phyloP scores from a whole-genome alignment of 2,329 filamentous ascomycete species.

The Cadophora sp. region DNA sequence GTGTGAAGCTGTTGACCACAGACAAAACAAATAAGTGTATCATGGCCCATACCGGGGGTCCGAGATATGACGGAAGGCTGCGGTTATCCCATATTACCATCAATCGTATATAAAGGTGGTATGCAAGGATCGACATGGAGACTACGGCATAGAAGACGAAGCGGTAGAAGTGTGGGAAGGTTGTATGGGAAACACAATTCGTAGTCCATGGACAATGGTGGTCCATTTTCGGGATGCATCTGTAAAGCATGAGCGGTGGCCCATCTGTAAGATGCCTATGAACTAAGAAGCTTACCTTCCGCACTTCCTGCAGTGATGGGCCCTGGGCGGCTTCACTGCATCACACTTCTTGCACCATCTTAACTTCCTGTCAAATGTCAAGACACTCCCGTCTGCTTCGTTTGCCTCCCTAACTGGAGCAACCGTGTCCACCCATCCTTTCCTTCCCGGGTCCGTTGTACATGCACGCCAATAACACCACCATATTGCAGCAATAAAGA shows the following conservation, averaged over 20 bases:
- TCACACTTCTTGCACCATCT: constrained; percentile 81
- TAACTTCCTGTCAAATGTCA: constrained; percentile 36
- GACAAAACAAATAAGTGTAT: constrained; percentile 65
- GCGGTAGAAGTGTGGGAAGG: constrained; percentile 82
- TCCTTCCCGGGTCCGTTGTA: constrained; percentile 63
- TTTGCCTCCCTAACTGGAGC: constrained; percentile 24
- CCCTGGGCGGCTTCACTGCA: constrained; percentile 74
- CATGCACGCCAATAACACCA: constrained; percentile 71
- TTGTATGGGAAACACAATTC: constrained; percentile 84
- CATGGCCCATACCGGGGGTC: constrained; percentile 67
- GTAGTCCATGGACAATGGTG: constrained; percentile 87
- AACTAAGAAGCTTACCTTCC: constrained; percentile 52
- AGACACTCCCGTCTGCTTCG: constrained; percentile 38
- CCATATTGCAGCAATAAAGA: constrained; percentile 67
- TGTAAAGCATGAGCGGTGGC: constrained; percentile 34
- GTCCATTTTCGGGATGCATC: constrained; percentile 82
- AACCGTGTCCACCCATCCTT: constrained; percentile 44
- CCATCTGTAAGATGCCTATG: not conserved
- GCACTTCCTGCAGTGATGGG: constrained; percentile 84
- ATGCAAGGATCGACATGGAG: constrained; percentile 65
- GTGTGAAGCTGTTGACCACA: constrained; percentile 62
- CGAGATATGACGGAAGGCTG: constrained; percentile 76
- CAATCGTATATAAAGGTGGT: constrained; percentile 66
- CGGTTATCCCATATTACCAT: constrained; percentile 67
- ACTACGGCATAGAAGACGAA: constrained; percentile 73